Evolutionary conservation across 2,329 filamentous ascomycete genomes (phyloP).

Genomic region (Apiospora saccharicola): DNA sequence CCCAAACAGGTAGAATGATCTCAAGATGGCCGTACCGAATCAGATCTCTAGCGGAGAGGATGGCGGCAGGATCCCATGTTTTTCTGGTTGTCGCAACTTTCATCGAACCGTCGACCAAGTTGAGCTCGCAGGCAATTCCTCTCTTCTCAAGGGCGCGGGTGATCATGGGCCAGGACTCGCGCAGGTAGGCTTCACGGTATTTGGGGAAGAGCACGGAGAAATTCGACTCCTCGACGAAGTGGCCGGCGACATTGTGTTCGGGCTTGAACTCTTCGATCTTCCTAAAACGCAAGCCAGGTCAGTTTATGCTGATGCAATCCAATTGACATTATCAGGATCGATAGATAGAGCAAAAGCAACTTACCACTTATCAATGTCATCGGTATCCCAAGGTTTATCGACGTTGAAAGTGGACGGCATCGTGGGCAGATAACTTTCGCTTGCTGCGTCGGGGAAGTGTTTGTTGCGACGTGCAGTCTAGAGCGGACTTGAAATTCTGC

Average conservation of each 20-base stretch:
- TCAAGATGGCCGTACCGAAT: slow-evolving; percentile 53
- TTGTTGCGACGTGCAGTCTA: slow-evolving; percentile 1
- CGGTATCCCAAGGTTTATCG: slow-evolving; percentile 76
- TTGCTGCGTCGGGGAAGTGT: not conserved
- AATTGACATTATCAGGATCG: not conserved
- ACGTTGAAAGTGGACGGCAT: slow-evolving; percentile 28
- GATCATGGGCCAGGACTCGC: slow-evolving; percentile 85
- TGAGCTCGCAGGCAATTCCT: slow-evolving; percentile 89
- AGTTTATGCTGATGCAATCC: not conserved
- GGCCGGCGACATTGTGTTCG: slow-evolving; percentile 84
- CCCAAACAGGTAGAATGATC: not conserved
- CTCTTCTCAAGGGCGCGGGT: slow-evolving; percentile 86
- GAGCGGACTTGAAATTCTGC: not conserved
- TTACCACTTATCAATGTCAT: slow-evolving; percentile 97
- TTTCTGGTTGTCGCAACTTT: slow-evolving; percentile 93
- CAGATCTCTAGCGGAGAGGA: slow-evolving; percentile 91
- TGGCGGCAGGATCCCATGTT: slow-evolving; percentile 87
- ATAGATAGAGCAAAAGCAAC: not conserved
- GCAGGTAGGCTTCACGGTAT: slow-evolving; percentile 93
- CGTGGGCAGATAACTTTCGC: not conserved
- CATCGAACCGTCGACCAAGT: slow-evolving; percentile 96
- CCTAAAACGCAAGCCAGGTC: slow-evolving; percentile 22
- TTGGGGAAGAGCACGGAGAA: slow-evolving; percentile 68
- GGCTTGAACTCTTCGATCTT: slow-evolving; percentile 57
- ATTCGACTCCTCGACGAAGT: slow-evolving; percentile 91